A percentile compares a stretch with the other conserved stretches of the same genome.
Conservation (phyloP, 306 rosid species). For the Rubus parviflorus region DNA sequence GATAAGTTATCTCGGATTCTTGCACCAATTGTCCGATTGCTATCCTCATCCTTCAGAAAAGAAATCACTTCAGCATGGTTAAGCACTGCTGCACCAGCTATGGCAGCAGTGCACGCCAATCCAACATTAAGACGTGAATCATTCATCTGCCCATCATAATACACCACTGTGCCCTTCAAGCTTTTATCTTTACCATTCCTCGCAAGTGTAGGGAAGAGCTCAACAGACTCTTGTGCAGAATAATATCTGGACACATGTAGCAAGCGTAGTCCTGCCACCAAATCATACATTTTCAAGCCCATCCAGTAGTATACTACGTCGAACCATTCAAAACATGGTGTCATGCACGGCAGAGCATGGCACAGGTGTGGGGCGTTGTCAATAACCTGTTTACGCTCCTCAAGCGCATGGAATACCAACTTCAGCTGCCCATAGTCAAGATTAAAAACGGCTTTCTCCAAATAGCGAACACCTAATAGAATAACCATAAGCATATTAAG, state of each 20-base stretch:
- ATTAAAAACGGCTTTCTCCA: constrained; percentile 97
- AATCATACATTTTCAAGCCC: constrained; percentile 95
- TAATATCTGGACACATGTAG: constrained; percentile 92
- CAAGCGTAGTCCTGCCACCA: constrained; percentile 82
- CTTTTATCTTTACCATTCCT: constrained; percentile 61
- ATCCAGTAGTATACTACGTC: constrained; percentile 87
- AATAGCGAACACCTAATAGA: constrained; percentile 82
- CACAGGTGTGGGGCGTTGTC: constrained; percentile 98
- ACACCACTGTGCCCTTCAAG: constrained; percentile 94
- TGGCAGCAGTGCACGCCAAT: constrained; percentile 88
- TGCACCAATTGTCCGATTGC: constrained; percentile 72
- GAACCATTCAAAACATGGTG: constrained; percentile 95
- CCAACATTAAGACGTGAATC: constrained; percentile 94
- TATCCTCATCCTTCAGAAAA: constrained; percentile 76
- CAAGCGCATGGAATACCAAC: constrained; percentile 95
- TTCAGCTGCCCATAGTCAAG: constrained; percentile 93
- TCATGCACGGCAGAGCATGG: constrained; percentile 97
- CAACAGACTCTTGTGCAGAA: constrained; percentile 80
- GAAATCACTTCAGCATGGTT: constrained; percentile 90
- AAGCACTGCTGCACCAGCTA: constrained; percentile 98
- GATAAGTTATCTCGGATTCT: constrained; percentile 79
- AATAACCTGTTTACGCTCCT: constrained; percentile 90
- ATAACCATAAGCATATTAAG: constrained; percentile 9
- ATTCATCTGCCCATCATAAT: constrained; percentile 99
- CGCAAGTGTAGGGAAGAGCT: constrained; percentile 89